A percentile compares a stretch with the other conserved stretches of the same genome.
Conservation (phyloP, 306 rosid species). For the Cucurbita argyrosperma region DNA sequence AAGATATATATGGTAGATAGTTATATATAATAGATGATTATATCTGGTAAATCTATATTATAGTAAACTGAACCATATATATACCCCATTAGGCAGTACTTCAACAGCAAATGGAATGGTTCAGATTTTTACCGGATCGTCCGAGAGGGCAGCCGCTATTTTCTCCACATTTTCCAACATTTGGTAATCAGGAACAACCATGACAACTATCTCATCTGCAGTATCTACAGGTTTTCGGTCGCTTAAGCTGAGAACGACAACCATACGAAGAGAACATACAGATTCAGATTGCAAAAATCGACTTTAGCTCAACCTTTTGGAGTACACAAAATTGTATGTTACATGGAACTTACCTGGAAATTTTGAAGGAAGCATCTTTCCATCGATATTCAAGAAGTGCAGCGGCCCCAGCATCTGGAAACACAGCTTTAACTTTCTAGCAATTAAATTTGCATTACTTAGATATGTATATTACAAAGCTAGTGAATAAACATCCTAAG, state of each 20-base stretch:
- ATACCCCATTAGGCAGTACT: too few species aligned
- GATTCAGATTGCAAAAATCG: not conserved
- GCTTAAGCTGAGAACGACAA: conserved; percentile 54
- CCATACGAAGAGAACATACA: not conserved
- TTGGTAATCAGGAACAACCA: conserved; percentile 93
- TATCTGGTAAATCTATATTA: too few species aligned
- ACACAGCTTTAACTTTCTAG: conserved; percentile 79
- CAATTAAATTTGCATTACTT: conserved; percentile 19
- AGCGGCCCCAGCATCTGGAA: conserved; percentile 97
- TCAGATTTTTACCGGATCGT: conserved; percentile 53
- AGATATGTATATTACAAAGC: not conserved
- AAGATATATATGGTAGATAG: too few species aligned
- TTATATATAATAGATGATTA: too few species aligned
- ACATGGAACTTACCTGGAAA: conserved; percentile 52
- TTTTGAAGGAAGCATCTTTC: conserved; percentile 69
- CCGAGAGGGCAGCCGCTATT: conserved; percentile 68
- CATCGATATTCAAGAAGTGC: conserved; percentile 79
- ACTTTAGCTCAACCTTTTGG: not conserved
- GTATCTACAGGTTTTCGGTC: conserved; percentile 68
- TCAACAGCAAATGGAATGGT: not conserved
- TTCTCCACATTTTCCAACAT: conserved; percentile 77
- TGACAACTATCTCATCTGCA: conserved; percentile 88
- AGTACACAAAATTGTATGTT: not conserved
- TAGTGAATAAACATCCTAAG: not conserved
- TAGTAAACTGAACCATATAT: too few species aligned